Evolutionary conservation across 2,329 filamentous ascomycete genomes (phyloP).

Genomic region (Colletotrichum sp.): DNA sequence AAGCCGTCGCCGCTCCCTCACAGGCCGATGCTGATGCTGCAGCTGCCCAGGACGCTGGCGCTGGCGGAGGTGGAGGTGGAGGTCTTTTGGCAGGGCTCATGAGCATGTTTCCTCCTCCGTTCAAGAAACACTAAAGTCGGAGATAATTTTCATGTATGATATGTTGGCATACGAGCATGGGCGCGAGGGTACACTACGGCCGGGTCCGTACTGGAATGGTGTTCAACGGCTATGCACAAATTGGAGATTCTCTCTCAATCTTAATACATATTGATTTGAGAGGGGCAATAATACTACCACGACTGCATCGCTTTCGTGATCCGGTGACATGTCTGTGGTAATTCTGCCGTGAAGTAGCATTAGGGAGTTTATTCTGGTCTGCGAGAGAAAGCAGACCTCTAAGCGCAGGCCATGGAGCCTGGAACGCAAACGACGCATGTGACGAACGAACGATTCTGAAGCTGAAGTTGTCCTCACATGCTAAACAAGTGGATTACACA

Average conservation of each 20-base stretch:
- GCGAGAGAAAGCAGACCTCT: not conserved
- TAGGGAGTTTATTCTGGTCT: not conserved
- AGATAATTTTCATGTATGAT: not conserved
- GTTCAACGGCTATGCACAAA: not conserved
- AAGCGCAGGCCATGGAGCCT: not conserved
- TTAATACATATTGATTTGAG: not conserved
- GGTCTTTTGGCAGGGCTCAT: not conserved
- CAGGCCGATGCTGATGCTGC: not conserved
- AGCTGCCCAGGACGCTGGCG: not conserved
- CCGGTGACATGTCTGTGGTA: accelerated
- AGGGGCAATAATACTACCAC: not conserved
- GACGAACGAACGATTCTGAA: not conserved
- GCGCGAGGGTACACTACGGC: not conserved
- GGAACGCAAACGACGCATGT: not conserved
- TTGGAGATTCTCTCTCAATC: not conserved
- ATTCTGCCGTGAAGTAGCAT: not conserved
- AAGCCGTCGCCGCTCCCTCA: not conserved
- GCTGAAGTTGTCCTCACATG: not conserved
- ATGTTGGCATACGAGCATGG: not conserved
- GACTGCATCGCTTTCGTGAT: not conserved
- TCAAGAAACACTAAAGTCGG: not conserved
- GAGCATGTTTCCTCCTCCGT: not conserved
- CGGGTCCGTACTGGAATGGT: constrained; percentile 4
- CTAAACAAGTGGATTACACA: accelerated
- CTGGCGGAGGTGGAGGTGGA: not conserved